Percentiles rank a stretch among this genome's conserved stretches.
These are phyloP conservation scores for Ophiognomonia clavigignenti-juglandacearum DNA, from an alignment of 2,329 filamentous ascomycete genomes.

Conservation along the genomic window DNA sequence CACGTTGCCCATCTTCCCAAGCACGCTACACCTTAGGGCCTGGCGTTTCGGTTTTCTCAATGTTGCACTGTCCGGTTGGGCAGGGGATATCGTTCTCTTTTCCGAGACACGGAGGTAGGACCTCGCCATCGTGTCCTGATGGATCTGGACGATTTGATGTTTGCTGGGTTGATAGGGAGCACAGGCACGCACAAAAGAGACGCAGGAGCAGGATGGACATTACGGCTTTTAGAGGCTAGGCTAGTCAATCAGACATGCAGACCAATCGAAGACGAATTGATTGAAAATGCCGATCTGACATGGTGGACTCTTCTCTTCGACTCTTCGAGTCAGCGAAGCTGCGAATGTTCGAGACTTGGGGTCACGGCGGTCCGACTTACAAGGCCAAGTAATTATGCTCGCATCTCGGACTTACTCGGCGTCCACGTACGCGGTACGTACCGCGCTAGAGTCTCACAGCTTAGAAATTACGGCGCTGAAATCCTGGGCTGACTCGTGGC, in stretches of 20 bases:
- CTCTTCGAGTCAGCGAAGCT: too few species aligned
- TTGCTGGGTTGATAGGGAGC: not conserved
- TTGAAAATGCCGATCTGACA: too few species aligned
- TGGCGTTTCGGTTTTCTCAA: not conserved
- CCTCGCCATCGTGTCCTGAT: too few species aligned
- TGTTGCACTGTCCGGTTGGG: not conserved
- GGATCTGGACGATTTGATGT: not conserved
- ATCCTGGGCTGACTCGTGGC: too few species aligned
- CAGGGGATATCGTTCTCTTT: not conserved
- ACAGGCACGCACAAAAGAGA: too few species aligned
- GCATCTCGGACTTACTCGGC: not conserved
- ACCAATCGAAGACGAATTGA: not conserved
- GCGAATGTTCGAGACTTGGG: not conserved
- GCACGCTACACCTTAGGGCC: not conserved
- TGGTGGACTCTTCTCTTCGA: too few species aligned
- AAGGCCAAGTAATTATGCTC: not conserved
- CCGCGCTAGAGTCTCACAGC: too few species aligned
- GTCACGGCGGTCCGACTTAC: not conserved
- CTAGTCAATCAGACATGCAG: not conserved
- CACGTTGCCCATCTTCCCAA: not conserved
- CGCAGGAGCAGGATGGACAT: constrained; percentile 4
- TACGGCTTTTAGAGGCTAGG: constrained; percentile 6
- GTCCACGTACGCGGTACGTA: too few species aligned
- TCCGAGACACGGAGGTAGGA: not conserved
- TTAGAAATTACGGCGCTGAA: too few species aligned